Evolutionary conservation across 768 basidiomycete genomes (phyloP), one percentile per base, ranked within the genome.

Genomic region (Leccinum truebloodii): DNA sequence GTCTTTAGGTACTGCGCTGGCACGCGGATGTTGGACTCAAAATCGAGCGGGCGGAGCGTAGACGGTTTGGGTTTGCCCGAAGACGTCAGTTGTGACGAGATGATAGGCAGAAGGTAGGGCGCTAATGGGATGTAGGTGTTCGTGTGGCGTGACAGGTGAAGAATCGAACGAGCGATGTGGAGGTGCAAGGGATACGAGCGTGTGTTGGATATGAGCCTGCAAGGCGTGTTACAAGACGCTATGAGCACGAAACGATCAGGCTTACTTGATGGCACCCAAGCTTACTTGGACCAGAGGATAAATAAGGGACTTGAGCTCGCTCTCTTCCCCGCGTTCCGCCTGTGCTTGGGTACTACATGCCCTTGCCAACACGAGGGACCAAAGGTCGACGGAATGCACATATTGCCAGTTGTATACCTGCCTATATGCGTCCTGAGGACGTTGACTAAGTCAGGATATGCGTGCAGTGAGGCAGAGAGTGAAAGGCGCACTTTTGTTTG

Each of bases 321-420:
- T 94, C 68, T 89, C 89, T 55, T 82, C 74, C 7, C 81, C 79
- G 32, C 79, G 78, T 57, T 81, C 81, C 14, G 73, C 70, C 60
- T 85, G 80, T 3, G 79, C 77, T 67, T 87, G 78, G 30, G 78
- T 77, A 68, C 88, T 86, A 68, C 92, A 95, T 16, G 93, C 89
- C 49, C 88, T 81, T 22, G 88, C 89, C 10, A 99, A 82, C 10
- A 98, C 94, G 46, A 92, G 81, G 44, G 86, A 83, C 97, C 97
- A 99, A 69, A 98, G 98, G 78, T 99, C 97, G 64, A 99, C 79
- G 60, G 87, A 92, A 73, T 99, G 97, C 3, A 89, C 90, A 65
- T 89, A 98, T 77, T 98, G 97, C 97, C 97, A 99, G 76, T 98
- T 99, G 77, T 99, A 97, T 22, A 99, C 96, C 67, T 90, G 88